Conservation (phyloP, 139 green algal species). For the Coccomyxa sp. region DNA sequence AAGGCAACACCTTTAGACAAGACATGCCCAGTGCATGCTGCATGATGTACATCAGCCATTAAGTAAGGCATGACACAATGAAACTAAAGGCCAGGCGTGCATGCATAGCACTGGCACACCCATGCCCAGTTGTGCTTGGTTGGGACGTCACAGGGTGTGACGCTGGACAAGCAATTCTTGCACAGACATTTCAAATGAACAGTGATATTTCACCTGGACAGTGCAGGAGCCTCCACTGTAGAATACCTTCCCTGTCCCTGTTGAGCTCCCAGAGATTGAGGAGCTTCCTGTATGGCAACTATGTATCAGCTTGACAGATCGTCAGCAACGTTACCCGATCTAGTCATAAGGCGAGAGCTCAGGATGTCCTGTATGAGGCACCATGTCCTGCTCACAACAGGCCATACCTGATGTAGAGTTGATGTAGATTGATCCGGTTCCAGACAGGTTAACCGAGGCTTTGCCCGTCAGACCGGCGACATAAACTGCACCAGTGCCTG, state of each 20-base stretch:
- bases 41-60: background rate
- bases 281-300: too few relatives aligned
- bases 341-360: too few relatives aligned
- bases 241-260: too few relatives aligned
- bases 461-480: background rate
- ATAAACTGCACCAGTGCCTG: background rate
- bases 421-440: background rate
- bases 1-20: background rate
- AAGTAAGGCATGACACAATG: background rate
- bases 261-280: too few relatives aligned
- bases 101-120: background rate
- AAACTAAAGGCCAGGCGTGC: background rate
- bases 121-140: background rate
- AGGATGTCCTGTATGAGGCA: background rate
- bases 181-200: too few relatives aligned
- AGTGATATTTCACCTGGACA: too few relatives aligned
- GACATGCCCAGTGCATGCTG: background rate
- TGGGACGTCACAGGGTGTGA: too few relatives aligned
- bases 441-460: background rate
- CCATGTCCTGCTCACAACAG: too few relatives aligned
- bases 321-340: too few relatives aligned
- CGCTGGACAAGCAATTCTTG: too few relatives aligned
- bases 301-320: too few relatives aligned
- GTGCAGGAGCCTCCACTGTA: too few relatives aligned
- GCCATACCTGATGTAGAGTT: background rate